Percentiles rank a stretch among this genome's conserved stretches.
Evolutionary conservation across 805 yeast species (phyloP).

Genomic region (Ogataea kodamae): DNA sequence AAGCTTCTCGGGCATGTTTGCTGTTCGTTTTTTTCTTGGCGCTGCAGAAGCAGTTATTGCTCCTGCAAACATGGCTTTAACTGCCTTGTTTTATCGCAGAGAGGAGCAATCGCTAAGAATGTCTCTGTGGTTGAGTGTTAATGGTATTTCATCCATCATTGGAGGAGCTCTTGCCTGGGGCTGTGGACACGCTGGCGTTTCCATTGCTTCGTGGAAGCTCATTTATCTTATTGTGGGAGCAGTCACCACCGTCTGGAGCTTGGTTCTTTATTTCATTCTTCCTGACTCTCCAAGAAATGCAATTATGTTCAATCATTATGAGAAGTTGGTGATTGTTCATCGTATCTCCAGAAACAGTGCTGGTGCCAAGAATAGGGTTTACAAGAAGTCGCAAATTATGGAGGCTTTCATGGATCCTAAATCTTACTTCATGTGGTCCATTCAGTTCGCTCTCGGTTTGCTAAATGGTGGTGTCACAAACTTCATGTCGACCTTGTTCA

Average conservation of each 20-base stretch:
- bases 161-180: slow-evolving; percentile 55
- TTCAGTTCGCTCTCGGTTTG: slow-evolving; percentile 17
- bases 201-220: slow-evolving; percentile 18
- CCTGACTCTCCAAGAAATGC: slow-evolving; percentile 30
- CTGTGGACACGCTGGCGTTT: slow-evolving; percentile 34
- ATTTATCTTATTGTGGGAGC: slow-evolving; percentile 29
- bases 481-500: slow-evolving; percentile 26
- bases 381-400: slow-evolving; percentile 24
- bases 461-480: slow-evolving; percentile 30
- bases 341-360: slow-evolving; percentile 28
- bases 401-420: slow-evolving; percentile 24
- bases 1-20: slow-evolving; percentile 34
- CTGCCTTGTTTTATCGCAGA: slow-evolving; percentile 30
- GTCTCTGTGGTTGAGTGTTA: slow-evolving; percentile 41
- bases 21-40: slow-evolving; percentile 35
- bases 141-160: slow-evolving; percentile 44
- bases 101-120: slow-evolving; percentile 34
- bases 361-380: slow-evolving; percentile 27
- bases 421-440: slow-evolving; percentile 23
- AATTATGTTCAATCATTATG: slow-evolving; percentile 26
- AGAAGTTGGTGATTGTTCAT: slow-evolving; percentile 23
- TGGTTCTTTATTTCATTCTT: slow-evolving; percentile 23
- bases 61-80: slow-evolving; percentile 32
- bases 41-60: slow-evolving; percentile 36
- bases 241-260: slow-evolving; percentile 38